Base-by-base conservation (phyloP, 331 rosid species). In the Pyracantha coccinea region DNA sequence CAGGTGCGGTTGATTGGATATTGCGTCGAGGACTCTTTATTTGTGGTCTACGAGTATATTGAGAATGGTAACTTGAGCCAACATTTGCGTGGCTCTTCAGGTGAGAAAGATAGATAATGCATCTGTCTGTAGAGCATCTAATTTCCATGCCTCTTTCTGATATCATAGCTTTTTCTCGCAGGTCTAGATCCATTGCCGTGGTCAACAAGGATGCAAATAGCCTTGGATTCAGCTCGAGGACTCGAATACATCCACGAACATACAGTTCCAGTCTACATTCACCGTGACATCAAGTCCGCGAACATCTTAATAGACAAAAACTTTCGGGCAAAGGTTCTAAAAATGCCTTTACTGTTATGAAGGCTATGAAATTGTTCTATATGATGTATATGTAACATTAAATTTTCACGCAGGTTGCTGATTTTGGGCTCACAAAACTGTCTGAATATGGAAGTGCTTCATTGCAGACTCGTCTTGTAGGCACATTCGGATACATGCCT, bases 161-260 rank as follows among this genome's bases (percentile, higher is more conserved):
- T 66, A 76, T 63, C 64, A 70, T 53, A 66, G 64, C 11, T 66
- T 57, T 73, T 12, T 6, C 45, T 25, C 17, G 14, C 63, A 77
- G 80, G 73, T 33, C 23, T 32, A 83, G 90, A 88, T 35, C 91
- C 93, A 9, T 63, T 93, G 72, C 86, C 93, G 53, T 93, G 98
- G 98, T 74, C 91, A 71, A 74, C 79, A 35, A 86, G 97, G 77
- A 88, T 91, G 65, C 98, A 91, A 78, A 87, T 93, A 82, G 98
- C 97, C 60, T 80, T 93, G 75, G 98, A 93, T 85, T 91, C 98
- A 21, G 98, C 97, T 38, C 84, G 98, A 79, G 98, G 96, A 57
- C 93, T 93, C 35, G 98, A 93, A 82, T 93, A 93, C 71, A 93
- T 93, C 78, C 98, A 93, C 7, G 98, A 91, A 82, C 97, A 93